Evolutionary conservation across 106 monocot genomes (phyloP).

Genomic region (Phalaenopsis aphrodite): DNA sequence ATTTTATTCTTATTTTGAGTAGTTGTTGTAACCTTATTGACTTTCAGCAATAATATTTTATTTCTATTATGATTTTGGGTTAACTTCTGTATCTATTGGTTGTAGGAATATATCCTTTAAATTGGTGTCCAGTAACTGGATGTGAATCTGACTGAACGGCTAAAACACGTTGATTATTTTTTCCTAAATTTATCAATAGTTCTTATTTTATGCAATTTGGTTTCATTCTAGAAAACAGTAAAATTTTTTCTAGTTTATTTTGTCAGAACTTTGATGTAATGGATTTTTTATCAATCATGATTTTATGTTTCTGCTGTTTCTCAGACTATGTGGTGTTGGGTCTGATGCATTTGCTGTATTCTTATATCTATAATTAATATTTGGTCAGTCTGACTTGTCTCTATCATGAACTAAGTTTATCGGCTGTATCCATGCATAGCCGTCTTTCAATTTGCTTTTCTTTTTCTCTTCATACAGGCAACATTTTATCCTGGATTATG

Average conservation of each 20-base stretch:
- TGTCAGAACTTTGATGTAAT: not conserved
- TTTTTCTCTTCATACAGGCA: slow-evolving; percentile 37
- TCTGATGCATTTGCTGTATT: not conserved
- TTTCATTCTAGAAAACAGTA: not conserved
- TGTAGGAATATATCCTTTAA: not conserved
- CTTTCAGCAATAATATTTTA: too few relatives aligned
- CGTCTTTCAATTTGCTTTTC: not conserved
- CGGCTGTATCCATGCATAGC: not conserved
- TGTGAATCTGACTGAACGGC: not conserved
- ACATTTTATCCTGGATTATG: slow-evolving; percentile 97
- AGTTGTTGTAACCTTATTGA: too few relatives aligned
- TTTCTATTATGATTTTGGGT: too few relatives aligned
- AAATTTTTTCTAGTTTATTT: not conserved
- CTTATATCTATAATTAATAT: not conserved
- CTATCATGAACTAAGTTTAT: not conserved
- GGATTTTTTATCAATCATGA: not conserved
- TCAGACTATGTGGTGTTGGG: not conserved
- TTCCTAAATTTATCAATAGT: not conserved
- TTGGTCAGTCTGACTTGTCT: not conserved
- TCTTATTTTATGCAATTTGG: not conserved
- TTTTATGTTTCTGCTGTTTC: not conserved
- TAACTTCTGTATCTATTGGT: not conserved
- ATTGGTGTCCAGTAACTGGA: not conserved
- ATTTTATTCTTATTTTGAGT: too few relatives aligned
- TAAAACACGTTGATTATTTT: not conserved